A percentile compares a stretch with the other conserved stretches of the same genome.
These are phyloP conservation scores for Diaporthe sp. DNA, from an alignment of 2,329 filamentous ascomycete genomes.

Conservation along the genomic window DNA sequence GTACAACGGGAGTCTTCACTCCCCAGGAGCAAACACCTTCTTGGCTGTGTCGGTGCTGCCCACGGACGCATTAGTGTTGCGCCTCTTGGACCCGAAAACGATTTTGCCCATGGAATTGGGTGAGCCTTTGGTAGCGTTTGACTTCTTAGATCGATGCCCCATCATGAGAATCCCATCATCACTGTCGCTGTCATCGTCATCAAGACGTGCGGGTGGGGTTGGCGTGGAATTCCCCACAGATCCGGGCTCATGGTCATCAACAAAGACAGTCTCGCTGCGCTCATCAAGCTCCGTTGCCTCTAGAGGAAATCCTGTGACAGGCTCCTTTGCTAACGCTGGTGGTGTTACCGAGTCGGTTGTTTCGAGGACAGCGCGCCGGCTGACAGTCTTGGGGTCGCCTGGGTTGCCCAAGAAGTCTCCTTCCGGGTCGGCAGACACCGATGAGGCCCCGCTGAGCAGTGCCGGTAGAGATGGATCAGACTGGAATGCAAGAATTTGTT, in stretches of 20 bases:
- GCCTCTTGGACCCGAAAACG: slow-evolving; percentile 58
- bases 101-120: slow-evolving; percentile 47
- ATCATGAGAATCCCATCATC: slow-evolving; percentile 67
- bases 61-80: slow-evolving; percentile 72
- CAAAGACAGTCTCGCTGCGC: slow-evolving; percentile 47
- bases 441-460: slow-evolving; percentile 74
- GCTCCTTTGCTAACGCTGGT: slow-evolving; percentile 63
- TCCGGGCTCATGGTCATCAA: slow-evolving; percentile 46
- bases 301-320: slow-evolving; percentile 61
- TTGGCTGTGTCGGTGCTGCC: slow-evolving; percentile 76
- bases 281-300: slow-evolving; percentile 53
- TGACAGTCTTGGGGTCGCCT: slow-evolving; percentile 63
- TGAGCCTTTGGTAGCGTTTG: slow-evolving; percentile 35
- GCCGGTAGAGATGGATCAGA: slow-evolving; percentile 76
- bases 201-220: slow-evolving; percentile 45
- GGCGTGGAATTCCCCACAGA: slow-evolving; percentile 42
- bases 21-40: slow-evolving; percentile 61
- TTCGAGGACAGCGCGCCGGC: slow-evolving; percentile 61
- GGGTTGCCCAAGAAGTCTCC: slow-evolving; percentile 69
- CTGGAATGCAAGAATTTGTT: slow-evolving; percentile 67
- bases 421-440: slow-evolving; percentile 73
- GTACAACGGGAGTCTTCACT: slow-evolving; percentile 41
- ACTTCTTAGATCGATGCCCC: slow-evolving; percentile 38
- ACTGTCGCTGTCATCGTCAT: slow-evolving; percentile 67
- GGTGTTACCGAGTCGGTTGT: slow-evolving; percentile 69